Conservation (phyloP, 345 rosid genomes). For the Moringa oleifera region DNA sequence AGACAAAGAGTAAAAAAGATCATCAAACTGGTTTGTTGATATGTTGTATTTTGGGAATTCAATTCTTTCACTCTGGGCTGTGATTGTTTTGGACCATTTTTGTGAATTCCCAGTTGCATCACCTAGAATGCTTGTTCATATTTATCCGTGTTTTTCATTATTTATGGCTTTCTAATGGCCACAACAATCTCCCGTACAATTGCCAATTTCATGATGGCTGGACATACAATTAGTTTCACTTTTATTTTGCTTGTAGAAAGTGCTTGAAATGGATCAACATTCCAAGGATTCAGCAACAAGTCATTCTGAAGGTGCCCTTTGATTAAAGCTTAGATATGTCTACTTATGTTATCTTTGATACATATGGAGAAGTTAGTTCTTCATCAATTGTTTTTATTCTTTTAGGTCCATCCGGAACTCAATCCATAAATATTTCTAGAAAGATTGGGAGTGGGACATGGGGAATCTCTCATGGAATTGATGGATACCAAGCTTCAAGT, state of each 20-base stretch:
- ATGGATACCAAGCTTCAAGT: constrained; percentile 32
- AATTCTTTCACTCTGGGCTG: no score
- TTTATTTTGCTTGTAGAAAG: constrained; percentile 20
- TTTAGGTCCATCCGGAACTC: constrained; percentile 31
- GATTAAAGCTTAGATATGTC: not conserved
- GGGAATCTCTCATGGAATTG: constrained; percentile 40
- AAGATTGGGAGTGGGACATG: constrained; percentile 39
- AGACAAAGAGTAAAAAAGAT: not conserved
- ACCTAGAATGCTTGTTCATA: not conserved
- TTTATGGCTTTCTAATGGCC: not conserved
- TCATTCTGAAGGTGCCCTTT: constrained; percentile 28
- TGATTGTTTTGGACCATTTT: not conserved
- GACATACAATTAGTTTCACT: constrained; percentile 3
- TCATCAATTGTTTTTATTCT: constrained; percentile 5
- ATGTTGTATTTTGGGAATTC: not conserved
- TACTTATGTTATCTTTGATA: not conserved
- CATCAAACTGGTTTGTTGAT: not conserved
- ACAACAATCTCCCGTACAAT: not conserved
- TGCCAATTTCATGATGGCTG: no score
- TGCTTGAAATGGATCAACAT: constrained; percentile 45
- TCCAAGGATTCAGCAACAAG: constrained; percentile 23
- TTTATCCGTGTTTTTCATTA: not conserved
- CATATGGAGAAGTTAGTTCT: not conserved
- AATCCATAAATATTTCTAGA: constrained; percentile 25
- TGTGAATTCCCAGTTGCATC: not conserved